These are phyloP conservation scores for Cryptococcus floricola DNA, from an alignment of 1,284 basidiomycete genomes.

Conservation along the genomic window DNA sequence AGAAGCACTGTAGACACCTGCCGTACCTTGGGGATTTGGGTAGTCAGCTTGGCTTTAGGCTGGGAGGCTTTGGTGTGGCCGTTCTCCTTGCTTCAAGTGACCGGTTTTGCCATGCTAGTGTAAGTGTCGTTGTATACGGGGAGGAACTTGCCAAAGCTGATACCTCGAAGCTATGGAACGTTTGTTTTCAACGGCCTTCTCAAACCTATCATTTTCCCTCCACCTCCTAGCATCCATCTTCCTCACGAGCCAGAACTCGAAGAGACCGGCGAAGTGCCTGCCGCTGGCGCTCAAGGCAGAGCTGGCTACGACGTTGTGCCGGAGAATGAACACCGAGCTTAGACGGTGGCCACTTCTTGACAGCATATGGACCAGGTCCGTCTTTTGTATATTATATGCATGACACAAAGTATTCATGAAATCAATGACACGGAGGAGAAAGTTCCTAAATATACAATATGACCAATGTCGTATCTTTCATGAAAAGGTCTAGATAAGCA, in stretches of 20 bases:
- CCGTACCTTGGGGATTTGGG: slow-evolving; percentile 75
- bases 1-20: slow-evolving; percentile 91
- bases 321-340: slow-evolving; percentile 1
- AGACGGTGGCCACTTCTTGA: too few species aligned
- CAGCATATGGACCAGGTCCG: not conserved
- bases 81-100: slow-evolving; percentile 76
- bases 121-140: slow-evolving; percentile 40
- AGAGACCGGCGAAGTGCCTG: slow-evolving; percentile 36
- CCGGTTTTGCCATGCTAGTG: slow-evolving; percentile 87
- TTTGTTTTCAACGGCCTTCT: slow-evolving; percentile 66
- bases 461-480: too few species aligned
- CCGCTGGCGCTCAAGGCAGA: slow-evolving; percentile 26
- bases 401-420: not conserved
- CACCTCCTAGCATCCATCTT: slow-evolving; percentile 28
- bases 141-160: not conserved
- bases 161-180: slow-evolving; percentile 40
- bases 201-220: slow-evolving; percentile 59
- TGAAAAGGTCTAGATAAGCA: too few species aligned
- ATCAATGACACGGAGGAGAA: not conserved
- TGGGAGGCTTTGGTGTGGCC: slow-evolving; percentile 88
- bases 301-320: slow-evolving; percentile 38
- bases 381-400: not conserved
- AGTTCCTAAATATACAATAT: too few species aligned
- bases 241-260: slow-evolving; percentile 40
- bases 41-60: slow-evolving; percentile 77